A percentile compares a stretch with the other conserved stretches of the same genome.
These are phyloP conservation scores for Abelmoschus esculentus DNA, from an alignment of 345 rosid genomes.

Conservation along the genomic window DNA sequence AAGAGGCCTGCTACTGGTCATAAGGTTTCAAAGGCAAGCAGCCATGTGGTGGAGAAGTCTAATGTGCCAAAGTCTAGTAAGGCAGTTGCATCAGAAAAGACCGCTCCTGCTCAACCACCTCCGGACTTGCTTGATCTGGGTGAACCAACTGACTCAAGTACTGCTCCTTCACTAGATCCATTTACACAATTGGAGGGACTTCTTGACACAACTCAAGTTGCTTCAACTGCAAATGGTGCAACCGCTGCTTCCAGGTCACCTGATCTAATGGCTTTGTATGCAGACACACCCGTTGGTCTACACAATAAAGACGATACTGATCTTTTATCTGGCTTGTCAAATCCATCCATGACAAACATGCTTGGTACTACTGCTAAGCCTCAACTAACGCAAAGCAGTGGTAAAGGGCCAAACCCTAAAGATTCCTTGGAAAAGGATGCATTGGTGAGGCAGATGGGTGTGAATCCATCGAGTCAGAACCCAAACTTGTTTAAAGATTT, in stretches of 20 bases:
- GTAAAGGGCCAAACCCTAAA: constrained; percentile 65
- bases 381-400: constrained; percentile 18
- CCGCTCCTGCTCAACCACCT: constrained; percentile 47
- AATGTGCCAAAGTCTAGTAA: constrained; percentile 16
- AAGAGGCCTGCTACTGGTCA: constrained; percentile 49
- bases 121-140: constrained; percentile 91
- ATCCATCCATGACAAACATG: constrained; percentile 8
- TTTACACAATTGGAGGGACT: constrained; percentile 84
- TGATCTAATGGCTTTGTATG: constrained; percentile 49
- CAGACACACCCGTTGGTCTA: constrained; percentile 30
- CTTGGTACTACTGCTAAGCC: constrained; percentile 18
- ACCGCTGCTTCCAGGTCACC: constrained; percentile 21
- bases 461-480: constrained; percentile 69
- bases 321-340: constrained; percentile 25
- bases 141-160: constrained; percentile 38
- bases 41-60: constrained; percentile 31
- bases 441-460: constrained; percentile 89
- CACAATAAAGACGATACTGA: constrained; percentile 19
- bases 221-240: constrained; percentile 13
- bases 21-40: constrained; percentile 41
- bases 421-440: constrained; percentile 83
- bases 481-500: constrained; percentile 87
- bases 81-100: constrained; percentile 27
- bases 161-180: constrained; percentile 50
- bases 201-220: constrained; percentile 37